Evolutionary conservation across 1,139 yeast genomes (phyloP).

Genomic region (Candida sp.): DNA sequence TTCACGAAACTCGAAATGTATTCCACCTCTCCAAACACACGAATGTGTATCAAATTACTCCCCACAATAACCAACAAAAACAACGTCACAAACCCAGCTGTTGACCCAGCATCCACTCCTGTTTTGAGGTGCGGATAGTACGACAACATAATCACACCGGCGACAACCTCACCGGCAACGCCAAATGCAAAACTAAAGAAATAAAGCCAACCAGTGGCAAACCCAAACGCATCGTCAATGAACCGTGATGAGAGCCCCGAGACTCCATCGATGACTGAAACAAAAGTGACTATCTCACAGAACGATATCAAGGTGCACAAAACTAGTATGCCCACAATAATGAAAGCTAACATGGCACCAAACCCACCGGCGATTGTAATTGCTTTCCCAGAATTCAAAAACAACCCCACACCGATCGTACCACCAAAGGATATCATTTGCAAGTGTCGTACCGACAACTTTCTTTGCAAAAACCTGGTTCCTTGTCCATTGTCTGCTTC

Average conservation of each 20-base stretch:
- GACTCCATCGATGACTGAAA: constrained; percentile 83
- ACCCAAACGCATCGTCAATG: constrained; percentile 87
- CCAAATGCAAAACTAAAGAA: constrained; percentile 78
- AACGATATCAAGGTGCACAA: constrained; percentile 73
- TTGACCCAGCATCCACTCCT: constrained; percentile 48
- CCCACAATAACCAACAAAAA: constrained; percentile 53
- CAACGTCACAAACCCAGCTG: constrained; percentile 70
- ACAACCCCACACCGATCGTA: constrained; percentile 82
- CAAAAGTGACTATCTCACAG: constrained; percentile 86
- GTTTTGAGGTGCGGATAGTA: constrained; percentile 61
- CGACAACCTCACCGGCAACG: constrained; percentile 80
- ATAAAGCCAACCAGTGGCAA: constrained; percentile 79
- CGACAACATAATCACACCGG: constrained; percentile 75
- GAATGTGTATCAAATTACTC: constrained; percentile 67
- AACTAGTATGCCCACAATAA: constrained; percentile 69
- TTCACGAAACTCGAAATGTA: constrained; percentile 65
- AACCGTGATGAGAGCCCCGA: constrained; percentile 78
- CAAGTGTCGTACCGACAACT: constrained; percentile 69
- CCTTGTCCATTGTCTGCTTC: not conserved
- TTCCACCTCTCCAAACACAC: constrained; percentile 79
- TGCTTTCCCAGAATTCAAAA: constrained; percentile 79
- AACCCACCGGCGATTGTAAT: constrained; percentile 82
- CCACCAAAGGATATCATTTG: constrained; percentile 88
- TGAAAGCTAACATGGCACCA: constrained; percentile 76
- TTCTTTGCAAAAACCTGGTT: constrained; percentile 44